phyloP scores from a whole-genome alignment of 139 green algal genomes.

The Picochlorum sp. region DNA sequence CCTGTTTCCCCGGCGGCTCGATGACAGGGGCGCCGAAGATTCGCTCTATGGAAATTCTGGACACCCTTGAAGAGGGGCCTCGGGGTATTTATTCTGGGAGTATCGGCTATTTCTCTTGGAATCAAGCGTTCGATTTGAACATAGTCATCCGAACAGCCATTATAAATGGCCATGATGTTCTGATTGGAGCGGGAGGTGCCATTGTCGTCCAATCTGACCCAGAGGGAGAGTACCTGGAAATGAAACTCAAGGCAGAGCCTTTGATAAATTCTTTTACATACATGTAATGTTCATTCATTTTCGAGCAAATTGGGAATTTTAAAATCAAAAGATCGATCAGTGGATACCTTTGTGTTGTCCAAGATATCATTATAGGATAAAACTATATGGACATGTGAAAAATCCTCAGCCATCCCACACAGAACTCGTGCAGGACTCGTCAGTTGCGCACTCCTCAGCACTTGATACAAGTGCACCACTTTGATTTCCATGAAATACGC shows the following conservation, averaged over 20 bases:
- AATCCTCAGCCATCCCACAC: slow-evolving; percentile 38
- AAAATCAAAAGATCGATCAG: slow-evolving; percentile 3
- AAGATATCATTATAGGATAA: slow-evolving; percentile 4
- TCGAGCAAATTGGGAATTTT: neutral
- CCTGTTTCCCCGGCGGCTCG: slow-evolving; percentile 86
- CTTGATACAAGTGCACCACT: slow-evolving; percentile 53
- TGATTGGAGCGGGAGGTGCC: slow-evolving; percentile 87
- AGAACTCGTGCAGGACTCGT: slow-evolving; percentile 46
- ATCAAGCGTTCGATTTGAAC: slow-evolving; percentile 94
- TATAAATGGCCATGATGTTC: slow-evolving; percentile 32
- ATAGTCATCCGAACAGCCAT: slow-evolving; percentile 95
- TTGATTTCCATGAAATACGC: slow-evolving; percentile 27
- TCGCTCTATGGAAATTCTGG: slow-evolving; percentile 79
- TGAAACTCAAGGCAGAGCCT: slow-evolving; percentile 81
- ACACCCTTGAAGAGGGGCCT: slow-evolving; percentile 70
- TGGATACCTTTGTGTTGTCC: neutral
- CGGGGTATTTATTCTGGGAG: slow-evolving; percentile 86
- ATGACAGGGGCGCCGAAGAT: slow-evolving; percentile 94
- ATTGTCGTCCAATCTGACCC: slow-evolving; percentile 72
- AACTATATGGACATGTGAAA: slow-evolving; percentile 7
- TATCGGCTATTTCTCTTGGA: slow-evolving; percentile 83
- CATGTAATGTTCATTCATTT: neutral
- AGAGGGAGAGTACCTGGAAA: slow-evolving; percentile 84
- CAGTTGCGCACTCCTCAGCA: slow-evolving; percentile 41
- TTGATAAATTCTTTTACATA: slow-evolving; percentile 36